Evolutionary conservation across 108 stramenopile species (phyloP).

Genomic region (Cyclotella distinguenda): DNA sequence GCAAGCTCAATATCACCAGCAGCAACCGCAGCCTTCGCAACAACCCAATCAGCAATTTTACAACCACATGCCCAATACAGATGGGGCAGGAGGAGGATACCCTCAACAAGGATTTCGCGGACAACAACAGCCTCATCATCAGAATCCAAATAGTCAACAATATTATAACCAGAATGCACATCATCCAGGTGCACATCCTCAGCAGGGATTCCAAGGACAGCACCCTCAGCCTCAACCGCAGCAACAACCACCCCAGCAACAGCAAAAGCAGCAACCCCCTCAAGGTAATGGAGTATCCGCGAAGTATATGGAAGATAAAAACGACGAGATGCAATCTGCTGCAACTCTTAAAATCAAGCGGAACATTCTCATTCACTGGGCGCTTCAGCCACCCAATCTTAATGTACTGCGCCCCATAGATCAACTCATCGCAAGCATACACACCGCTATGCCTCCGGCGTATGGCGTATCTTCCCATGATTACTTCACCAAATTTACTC

Average conservation of each 20-base stretch:
- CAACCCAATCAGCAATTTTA: conserved; percentile 40
- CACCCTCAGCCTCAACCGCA: conserved; percentile 30
- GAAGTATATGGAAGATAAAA: conserved; percentile 65
- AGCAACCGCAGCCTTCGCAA: conserved; percentile 31
- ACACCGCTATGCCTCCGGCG: conserved; percentile 79
- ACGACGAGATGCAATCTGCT: conserved; percentile 49
- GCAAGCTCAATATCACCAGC: conserved; percentile 39
- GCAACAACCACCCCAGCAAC: conserved; percentile 49
- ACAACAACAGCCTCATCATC: conserved; percentile 36
- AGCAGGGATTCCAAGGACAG: conserved; percentile 39
- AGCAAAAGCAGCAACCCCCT: conserved; percentile 25
- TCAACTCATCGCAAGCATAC: conserved; percentile 64
- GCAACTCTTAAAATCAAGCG: conserved; percentile 68
- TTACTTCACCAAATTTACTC: conserved; percentile 80
- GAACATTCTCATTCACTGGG: conserved; percentile 77
- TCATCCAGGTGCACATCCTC: conserved; percentile 24
- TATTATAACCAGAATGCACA: conserved; percentile 29
- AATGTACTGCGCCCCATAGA: conserved; percentile 72
- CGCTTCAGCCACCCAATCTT: conserved; percentile 73
- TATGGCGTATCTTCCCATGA: conserved; percentile 72
- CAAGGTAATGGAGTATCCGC: conserved; percentile 38
- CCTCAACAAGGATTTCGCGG: conserved; percentile 37
- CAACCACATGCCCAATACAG: conserved; percentile 7
- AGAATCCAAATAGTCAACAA: conserved; percentile 21
- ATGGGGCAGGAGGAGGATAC: conserved; percentile 9